Evolutionary conservation across 495 filamentous ascomycete genomes (phyloP).

Genomic region (Lepraria neglecta): DNA sequence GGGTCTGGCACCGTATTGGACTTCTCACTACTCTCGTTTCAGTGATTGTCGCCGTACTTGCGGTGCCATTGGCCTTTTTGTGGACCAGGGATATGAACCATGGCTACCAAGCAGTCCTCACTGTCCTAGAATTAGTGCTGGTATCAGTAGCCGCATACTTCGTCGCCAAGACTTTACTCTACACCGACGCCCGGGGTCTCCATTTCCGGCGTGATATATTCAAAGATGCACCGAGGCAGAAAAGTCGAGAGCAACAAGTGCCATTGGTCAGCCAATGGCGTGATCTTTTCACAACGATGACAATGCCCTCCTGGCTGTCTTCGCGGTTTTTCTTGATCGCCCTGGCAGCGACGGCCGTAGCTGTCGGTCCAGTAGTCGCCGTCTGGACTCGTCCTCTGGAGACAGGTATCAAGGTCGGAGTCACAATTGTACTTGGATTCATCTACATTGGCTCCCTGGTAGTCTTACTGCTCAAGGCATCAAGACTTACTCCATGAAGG

Average conservation of each 20-base stretch:
- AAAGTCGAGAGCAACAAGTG: neutral
- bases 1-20: constrained; percentile 7
- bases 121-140: neutral
- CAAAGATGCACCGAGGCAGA: neutral
- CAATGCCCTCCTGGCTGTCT: neutral
- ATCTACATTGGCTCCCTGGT: neutral
- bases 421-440: neutral
- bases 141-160: neutral
- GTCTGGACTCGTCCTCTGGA: neutral
- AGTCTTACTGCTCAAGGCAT: neutral
- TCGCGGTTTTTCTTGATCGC: neutral
- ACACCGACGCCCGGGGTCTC: neutral
- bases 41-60: neutral
- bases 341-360: neutral
- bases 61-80: neutral
- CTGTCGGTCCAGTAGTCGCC: neutral
- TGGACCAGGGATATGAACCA: constrained; percentile 4
- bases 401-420: neutral
- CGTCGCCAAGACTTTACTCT: neutral
- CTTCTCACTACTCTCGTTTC: constrained; percentile 1
- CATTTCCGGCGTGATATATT: constrained; percentile 5
- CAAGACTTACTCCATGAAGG: too few species aligned
- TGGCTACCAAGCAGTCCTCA: neutral
- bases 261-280: neutral
- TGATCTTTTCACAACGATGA: neutral